Conservation (phyloP, 2,329 filamentous ascomycete genomes). For the Trichothecium roseum region DNA sequence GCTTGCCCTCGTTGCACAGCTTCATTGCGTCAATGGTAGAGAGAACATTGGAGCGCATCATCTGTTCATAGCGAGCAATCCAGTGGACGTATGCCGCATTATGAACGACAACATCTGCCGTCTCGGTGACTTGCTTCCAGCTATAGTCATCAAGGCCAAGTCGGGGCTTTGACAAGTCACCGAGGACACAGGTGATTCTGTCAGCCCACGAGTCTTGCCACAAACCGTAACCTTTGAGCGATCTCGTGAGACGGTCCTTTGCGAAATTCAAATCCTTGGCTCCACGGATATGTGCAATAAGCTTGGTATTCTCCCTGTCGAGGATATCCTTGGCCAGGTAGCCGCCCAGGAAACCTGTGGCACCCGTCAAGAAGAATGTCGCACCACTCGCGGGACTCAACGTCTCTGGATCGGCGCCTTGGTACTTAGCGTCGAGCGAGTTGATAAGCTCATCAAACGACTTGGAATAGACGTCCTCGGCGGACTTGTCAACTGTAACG, state of each 20-base stretch:
- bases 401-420: slow-evolving; percentile 23
- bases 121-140: slow-evolving; percentile 55
- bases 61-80: slow-evolving; percentile 65
- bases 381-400: slow-evolving; percentile 16
- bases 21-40: slow-evolving; percentile 66
- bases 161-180: slow-evolving; percentile 61
- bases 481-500: slow-evolving; percentile 21
- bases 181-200: slow-evolving; percentile 58
- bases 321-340: slow-evolving; percentile 72
- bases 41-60: slow-evolving; percentile 68
- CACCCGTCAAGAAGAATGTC: slow-evolving; percentile 76
- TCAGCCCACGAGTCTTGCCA: slow-evolving; percentile 62
- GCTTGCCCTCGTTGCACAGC: slow-evolving; percentile 65
- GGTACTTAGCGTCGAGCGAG: slow-evolving; percentile 32
- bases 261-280: slow-evolving; percentile 39
- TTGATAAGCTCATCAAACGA: slow-evolving; percentile 40
- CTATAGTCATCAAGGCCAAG: slow-evolving; percentile 58
- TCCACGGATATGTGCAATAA: slow-evolving; percentile 65
- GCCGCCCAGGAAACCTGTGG: slow-evolving; percentile 67
- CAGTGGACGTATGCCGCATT: slow-evolving; percentile 79
- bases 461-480: slow-evolving; percentile 41
- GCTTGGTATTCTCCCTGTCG: slow-evolving; percentile 30
- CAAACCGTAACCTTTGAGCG: slow-evolving; percentile 66
- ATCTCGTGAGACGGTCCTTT: slow-evolving; percentile 38
- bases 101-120: slow-evolving; percentile 67